A percentile compares a stretch with the other conserved stretches of the same genome.
Evolutionary conservation across 192 early-diverging fungal species (phyloP).

Genomic region (Linnemannia schmuckeri): DNA sequence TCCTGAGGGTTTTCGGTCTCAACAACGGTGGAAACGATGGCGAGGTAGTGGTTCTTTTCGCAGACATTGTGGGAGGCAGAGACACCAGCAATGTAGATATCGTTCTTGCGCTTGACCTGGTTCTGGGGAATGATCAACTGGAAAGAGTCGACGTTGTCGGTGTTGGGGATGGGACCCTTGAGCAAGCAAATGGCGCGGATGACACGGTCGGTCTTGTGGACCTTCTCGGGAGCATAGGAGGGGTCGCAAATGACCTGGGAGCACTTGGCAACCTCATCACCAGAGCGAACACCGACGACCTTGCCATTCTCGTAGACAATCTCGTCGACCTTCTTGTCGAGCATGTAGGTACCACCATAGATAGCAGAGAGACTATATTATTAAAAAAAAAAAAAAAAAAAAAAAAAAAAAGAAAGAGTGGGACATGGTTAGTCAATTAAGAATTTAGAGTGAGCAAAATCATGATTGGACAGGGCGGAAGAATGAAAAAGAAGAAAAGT

Average conservation of each 20-base stretch:
- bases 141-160: conserved; percentile 85
- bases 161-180: conserved; percentile 91
- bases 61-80: conserved; percentile 93
- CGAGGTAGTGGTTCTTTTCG: conserved; percentile 87
- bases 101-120: conserved; percentile 92
- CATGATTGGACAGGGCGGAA: neutral
- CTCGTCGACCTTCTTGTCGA: conserved; percentile 92
- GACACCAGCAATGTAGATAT: conserved; percentile 96
- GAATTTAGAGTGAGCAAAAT: conserved; percentile 4
- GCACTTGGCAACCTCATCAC: conserved; percentile 85
- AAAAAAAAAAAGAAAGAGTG: neutral
- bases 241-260: conserved; percentile 97
- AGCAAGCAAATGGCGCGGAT: conserved; percentile 98
- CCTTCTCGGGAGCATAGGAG: conserved; percentile 88
- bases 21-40: conserved; percentile 97
- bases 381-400: neutral
- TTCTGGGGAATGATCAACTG: conserved; percentile 99
- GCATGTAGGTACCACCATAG: conserved; percentile 99
- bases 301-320: conserved; percentile 87
- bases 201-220: conserved; percentile 86
- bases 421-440: neutral
- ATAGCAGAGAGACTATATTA: conserved; percentile 90
- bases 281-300: conserved; percentile 92
- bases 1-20: conserved; percentile 93
- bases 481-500: conserved; percentile 11